Evolutionary conservation across 2,329 filamentous ascomycete genomes (phyloP), one percentile per base, ranked within the genome.

Genomic region (Colletotrichum neosansevieriae): DNA sequence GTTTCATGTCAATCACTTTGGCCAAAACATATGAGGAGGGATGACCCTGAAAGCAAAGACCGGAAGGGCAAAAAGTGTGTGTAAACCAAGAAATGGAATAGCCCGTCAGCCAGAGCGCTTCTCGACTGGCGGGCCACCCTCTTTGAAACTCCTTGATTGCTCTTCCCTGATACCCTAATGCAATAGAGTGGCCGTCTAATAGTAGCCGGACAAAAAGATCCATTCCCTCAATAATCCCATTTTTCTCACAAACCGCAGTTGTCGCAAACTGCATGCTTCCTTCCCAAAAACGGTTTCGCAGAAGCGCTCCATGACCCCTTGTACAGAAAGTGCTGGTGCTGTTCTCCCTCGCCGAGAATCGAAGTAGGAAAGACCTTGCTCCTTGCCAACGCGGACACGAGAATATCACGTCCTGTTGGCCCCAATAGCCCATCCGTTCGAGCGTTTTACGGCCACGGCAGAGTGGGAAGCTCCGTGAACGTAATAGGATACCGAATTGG

Each of bases 31-130:
- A 17, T 12, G 6, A 19, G n/a, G 17, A 66, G 49, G 62, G 64
- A 53, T 44, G 63, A 45, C 54, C 66, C 61, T 50, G 58, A 40
- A 24, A 44, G 32, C 19, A 11, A 32, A n/a, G 47, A 32, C 15
- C n/a, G n/a, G 13, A 49, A 24, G 2, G 45, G 45, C 5, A 5
- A 36, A 50, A 24, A 9, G 12, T 32, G 53, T 49, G 65, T 65
- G 45, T 61, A 19, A 69, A 60, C 49, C 56, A 50, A 29, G 44
- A 53, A 60, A 60, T 57, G 29, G 61, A 47, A 32, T 17, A 15
- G 19, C 36, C 66, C 66, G 56, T 17, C 54, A 56, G 66, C 66
- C 66, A 69, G 66, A 69, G 66, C 66, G 42, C 66, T 69, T 69
- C 66, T 66, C 42, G 62, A 69, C 66, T 56, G 62, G 62, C 61